Conservation (phyloP, 345 rosid genomes). For the Camelina laxa region DNA sequence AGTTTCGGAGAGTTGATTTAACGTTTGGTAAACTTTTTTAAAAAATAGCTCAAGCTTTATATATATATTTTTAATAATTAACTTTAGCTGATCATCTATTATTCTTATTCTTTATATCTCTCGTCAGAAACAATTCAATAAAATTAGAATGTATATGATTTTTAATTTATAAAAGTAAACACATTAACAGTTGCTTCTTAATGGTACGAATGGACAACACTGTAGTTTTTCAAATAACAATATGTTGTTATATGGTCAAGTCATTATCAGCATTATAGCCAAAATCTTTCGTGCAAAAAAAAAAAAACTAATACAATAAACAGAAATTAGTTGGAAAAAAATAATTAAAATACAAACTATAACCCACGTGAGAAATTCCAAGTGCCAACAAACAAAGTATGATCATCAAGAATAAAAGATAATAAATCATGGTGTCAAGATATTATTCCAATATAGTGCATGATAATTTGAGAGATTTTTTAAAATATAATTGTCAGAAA, state of each 20-base stretch:
- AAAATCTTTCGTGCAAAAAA: slow-evolving; percentile 31
- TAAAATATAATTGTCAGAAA: not conserved
- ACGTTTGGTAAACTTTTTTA: not conserved
- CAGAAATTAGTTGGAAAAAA: not conserved
- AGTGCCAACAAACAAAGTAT: slow-evolving; percentile 31
- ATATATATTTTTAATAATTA: not conserved
- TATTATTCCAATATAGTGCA: slow-evolving; percentile 33
- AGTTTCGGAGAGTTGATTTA: slow-evolving; percentile 7
- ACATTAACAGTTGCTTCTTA: not conserved
- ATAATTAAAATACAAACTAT: not conserved
- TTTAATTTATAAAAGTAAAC: not conserved
- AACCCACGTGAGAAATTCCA: slow-evolving; percentile 33
- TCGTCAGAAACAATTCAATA: not conserved
- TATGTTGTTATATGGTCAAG: slow-evolving; percentile 34
- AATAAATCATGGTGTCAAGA: slow-evolving; percentile 25
- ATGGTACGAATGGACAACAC: slow-evolving; percentile 5
- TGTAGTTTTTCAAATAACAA: not conserved
- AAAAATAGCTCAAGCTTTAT: not conserved
- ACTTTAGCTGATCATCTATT: slow-evolving; percentile 10
- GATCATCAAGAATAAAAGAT: slow-evolving; percentile 34
- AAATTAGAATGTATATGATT: not conserved
- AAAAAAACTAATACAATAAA: slow-evolving; percentile 12
- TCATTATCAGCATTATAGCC: slow-evolving; percentile 32
- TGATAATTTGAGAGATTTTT: slow-evolving; percentile 4
- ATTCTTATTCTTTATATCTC: slow-evolving; percentile 15